Evolutionary conservation across 2,329 filamentous ascomycete genomes (phyloP).

Genomic region (Fusarium chaquense): DNA sequence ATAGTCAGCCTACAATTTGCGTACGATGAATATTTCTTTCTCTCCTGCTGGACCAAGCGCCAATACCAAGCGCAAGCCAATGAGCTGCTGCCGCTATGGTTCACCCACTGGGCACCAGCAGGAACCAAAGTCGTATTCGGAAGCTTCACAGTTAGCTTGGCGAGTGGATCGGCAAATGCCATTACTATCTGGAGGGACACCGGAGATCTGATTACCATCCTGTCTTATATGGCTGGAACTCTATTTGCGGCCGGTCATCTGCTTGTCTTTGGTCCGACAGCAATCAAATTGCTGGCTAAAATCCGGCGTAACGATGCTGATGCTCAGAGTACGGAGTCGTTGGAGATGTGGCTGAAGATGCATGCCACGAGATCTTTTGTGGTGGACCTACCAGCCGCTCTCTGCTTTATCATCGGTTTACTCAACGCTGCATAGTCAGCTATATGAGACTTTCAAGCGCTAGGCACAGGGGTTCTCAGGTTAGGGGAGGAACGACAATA

Average conservation of each 20-base stretch:
- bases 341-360: neutral
- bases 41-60: neutral
- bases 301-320: neutral
- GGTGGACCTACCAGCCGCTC: neutral
- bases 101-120: neutral
- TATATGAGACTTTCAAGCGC: neutral
- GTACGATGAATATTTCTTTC: neutral
- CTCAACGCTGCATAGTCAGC: neutral
- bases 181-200: neutral
- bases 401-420: neutral
- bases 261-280: neutral
- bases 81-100: neutral
- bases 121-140: neutral
- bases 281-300: neutral
- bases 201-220: accelerated
- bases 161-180: neutral
- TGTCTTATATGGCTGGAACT: neutral
- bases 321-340: neutral
- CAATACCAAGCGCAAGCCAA: neutral
- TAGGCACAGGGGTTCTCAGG: no score
- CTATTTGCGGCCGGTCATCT: neutral
- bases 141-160: neutral
- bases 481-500: accelerated
- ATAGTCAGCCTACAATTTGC: neutral
- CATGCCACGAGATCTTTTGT: neutral